Percentiles rank a stretch among this genome's conserved stretches.
Conservation (phyloP, 805 yeast species). For the Pichia exigua region DNA sequence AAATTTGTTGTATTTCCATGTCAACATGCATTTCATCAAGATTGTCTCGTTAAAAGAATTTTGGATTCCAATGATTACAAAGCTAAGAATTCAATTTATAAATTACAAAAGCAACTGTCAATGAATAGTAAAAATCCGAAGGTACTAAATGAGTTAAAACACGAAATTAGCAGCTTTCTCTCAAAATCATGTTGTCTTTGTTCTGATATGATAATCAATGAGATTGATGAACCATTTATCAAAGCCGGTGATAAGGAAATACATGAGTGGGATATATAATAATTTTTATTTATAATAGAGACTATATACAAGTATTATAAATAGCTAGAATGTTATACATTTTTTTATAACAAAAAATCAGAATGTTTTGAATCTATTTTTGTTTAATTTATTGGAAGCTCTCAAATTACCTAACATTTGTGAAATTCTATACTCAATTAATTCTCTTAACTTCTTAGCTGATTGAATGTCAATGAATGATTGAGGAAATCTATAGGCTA, state of each 20-base stretch:
- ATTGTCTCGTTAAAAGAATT: conserved; percentile 65
- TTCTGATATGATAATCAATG: conserved; percentile 62
- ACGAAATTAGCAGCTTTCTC: conserved; percentile 52
- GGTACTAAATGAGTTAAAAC: conserved; percentile 24
- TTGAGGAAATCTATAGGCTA: conserved; percentile 79
- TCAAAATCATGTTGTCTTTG: conserved; percentile 67
- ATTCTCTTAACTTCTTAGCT: conserved; percentile 58
- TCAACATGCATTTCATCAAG: conserved; percentile 81
- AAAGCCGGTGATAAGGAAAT: conserved; percentile 32
- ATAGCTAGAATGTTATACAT: not conserved
- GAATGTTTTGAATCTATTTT: conserved; percentile 16
- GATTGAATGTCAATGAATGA: conserved; percentile 69
- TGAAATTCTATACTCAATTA: conserved; percentile 57
- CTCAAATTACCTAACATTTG: conserved; percentile 36
- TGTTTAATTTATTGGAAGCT: conserved; percentile 13
- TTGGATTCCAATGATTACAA: conserved; percentile 58
- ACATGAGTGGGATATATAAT: conserved; percentile 42
- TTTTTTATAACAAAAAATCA: not conserved
- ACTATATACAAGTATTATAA: not conserved
- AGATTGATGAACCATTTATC: conserved; percentile 58
- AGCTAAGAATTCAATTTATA: conserved; percentile 53
- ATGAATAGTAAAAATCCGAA: conserved; percentile 28
- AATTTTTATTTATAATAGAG: not conserved
- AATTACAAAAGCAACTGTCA: conserved; percentile 38
- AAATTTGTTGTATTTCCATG: conserved; percentile 84